Base-by-base conservation (phyloP, 805 yeast species). In the Lachancea nothofagi region DNA sequence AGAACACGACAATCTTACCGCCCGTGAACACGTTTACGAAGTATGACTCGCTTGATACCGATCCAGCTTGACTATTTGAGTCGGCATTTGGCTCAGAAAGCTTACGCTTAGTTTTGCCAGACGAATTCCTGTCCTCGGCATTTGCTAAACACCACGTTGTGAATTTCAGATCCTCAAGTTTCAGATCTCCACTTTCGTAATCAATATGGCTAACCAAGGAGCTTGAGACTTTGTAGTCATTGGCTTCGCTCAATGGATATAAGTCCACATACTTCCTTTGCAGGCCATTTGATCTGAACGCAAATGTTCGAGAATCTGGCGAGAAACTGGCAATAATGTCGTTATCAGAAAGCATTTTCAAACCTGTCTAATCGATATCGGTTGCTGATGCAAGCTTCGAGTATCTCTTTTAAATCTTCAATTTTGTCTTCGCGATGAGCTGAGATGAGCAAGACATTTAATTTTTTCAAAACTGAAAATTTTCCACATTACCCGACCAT, bases 181-280 rank as follows among this genome's bases (percentile, higher is more conserved):
- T 43, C 22, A 61, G 40, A 38, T 58, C 65, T 28, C 55, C 52
- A 19, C 44, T 49, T 32, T 61, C 65, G 36, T 61, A 61, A 31
- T 58, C 62, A 4, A 61, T 45, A 22, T 51, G 55, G 30, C 43
- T 47, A 2, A 57, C 61, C 14, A 53, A 43, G 4, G 64, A 56
- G 44, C 62, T 61, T 21, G 51, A 57, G 4, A 57, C 51, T 20
- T 45, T 42, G 33, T 53, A 56, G 10, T 50, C 44, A 13, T 49
- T 51, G 3, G 49, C 28, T 3, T 50, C 36, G 44, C 57, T 60
- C 36, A 61, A 40, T 21, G 65, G 64, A 33, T 61, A 61, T 5
- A 61, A 44, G 41, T 59, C 62, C 21, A 61, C 56, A 31, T 49
- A 58, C 58, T 39, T 59, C 49, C 53, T 65, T 52, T 40, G 69